Percentiles rank a stretch among this genome's conserved stretches.
Conservation (phyloP, 2,329 filamentous ascomycete genomes). For the Pleurostoma richardsiae region DNA sequence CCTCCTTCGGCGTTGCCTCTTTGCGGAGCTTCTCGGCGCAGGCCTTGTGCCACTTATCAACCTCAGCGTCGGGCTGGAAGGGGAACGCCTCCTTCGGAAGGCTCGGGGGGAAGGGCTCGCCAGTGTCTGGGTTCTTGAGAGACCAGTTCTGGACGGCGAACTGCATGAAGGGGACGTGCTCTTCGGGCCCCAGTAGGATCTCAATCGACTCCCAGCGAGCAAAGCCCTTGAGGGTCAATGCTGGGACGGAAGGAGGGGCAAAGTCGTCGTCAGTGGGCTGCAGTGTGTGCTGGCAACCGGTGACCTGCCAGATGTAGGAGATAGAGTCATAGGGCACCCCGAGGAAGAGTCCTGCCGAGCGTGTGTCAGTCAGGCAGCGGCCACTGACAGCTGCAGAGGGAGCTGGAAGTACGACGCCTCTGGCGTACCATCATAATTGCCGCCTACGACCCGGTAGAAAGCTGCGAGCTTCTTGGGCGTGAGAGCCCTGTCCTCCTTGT, state of each 20-base stretch:
- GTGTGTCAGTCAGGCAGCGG: conserved; percentile 1
- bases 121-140: conserved; percentile 69
- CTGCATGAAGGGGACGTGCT: conserved; percentile 81
- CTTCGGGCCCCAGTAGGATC: conserved; percentile 78
- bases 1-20: conserved; percentile 42
- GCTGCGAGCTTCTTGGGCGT: conserved; percentile 68
- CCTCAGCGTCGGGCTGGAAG: conserved; percentile 66
- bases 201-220: conserved; percentile 93
- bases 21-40: conserved; percentile 67
- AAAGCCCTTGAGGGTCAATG: conserved; percentile 78
- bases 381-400: too few species aligned
- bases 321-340: conserved; percentile 68
- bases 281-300: conserved; percentile 85
- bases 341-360: conserved; percentile 62
- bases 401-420: not conserved
- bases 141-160: conserved; percentile 73
- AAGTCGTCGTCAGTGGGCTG: conserved; percentile 73
- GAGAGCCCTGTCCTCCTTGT: conserved; percentile 45
- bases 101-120: conserved; percentile 58
- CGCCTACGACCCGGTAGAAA: conserved; percentile 71
- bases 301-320: conserved; percentile 86
- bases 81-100: conserved; percentile 64
- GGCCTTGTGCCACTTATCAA: conserved; percentile 78
- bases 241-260: conserved; percentile 71
- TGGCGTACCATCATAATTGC: conserved; percentile 64